These are phyloP conservation scores for Aureobasidium mangrovei DNA, from an alignment of 2,329 filamentous ascomycete species.

Conservation along the genomic window DNA sequence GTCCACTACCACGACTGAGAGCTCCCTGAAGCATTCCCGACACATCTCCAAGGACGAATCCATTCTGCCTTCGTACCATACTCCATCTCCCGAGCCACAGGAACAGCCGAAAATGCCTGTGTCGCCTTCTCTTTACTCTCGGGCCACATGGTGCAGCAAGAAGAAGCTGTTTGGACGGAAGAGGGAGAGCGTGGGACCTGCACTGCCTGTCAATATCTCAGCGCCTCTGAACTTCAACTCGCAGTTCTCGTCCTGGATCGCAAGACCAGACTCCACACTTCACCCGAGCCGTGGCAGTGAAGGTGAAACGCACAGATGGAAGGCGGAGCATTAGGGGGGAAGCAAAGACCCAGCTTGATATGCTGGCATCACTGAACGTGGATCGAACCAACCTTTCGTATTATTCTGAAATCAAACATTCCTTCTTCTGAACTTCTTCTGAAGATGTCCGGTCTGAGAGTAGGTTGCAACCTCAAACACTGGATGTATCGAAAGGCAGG, in stretches of 20 bases:
- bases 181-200: conserved; percentile 35
- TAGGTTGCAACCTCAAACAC: too few species aligned
- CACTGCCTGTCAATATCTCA: conserved; percentile 47
- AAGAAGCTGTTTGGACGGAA: conserved; percentile 27
- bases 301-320: conserved; percentile 26
- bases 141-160: conserved; percentile 28
- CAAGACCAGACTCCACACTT: conserved; percentile 47
- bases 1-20: conserved; percentile 4
- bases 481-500: too few species aligned
- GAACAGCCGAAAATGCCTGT: conserved; percentile 17
- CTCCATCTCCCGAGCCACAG: conserved; percentile 27
- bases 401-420: neutral
- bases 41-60: conserved; percentile 32
- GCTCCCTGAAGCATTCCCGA: neutral
- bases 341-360: too few species aligned
- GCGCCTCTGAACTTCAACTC: conserved; percentile 45
- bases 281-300: conserved; percentile 38
- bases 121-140: conserved; percentile 29
- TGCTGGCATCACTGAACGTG: too few species aligned
- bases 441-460: too few species aligned
- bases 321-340: neutral
- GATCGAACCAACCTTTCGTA: neutral
- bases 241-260: conserved; percentile 45
- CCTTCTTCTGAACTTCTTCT: too few species aligned
- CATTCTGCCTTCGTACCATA: conserved; percentile 40